These are phyloP conservation scores for Fusarium coicis DNA, from an alignment of 2,329 filamentous ascomycete species.

Conservation along the genomic window DNA sequence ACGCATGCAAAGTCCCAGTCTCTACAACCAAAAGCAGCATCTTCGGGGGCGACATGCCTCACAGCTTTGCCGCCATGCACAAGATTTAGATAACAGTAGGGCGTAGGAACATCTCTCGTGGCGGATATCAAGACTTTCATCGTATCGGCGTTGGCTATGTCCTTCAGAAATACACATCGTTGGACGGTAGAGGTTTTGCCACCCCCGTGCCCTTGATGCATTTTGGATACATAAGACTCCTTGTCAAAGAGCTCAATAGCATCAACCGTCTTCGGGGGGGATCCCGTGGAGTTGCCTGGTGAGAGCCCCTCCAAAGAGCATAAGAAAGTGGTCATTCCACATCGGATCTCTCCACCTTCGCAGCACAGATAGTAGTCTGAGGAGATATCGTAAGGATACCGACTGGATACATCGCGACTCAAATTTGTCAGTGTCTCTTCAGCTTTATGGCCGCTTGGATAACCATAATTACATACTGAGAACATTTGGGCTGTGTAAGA, in stretches of 20 bases:
- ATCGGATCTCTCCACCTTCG: slow-evolving; percentile 55
- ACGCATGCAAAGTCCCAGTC: slow-evolving; percentile 74
- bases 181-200: slow-evolving; percentile 73
- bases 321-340: slow-evolving; percentile 62
- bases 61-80: slow-evolving; percentile 68
- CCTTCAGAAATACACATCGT: slow-evolving; percentile 69
- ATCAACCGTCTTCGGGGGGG: slow-evolving; percentile 53
- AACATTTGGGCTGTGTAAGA: slow-evolving; percentile 56
- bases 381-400: slow-evolving; percentile 57
- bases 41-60: slow-evolving; percentile 54
- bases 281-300: too few relatives aligned
- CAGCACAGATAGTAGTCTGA: slow-evolving; percentile 67
- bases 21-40: slow-evolving; percentile 70
- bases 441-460: slow-evolving; percentile 42
- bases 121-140: slow-evolving; percentile 55
- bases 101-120: slow-evolving; percentile 59
- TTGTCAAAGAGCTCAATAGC: slow-evolving; percentile 63
- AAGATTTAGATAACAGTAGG: slow-evolving; percentile 70
- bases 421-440: slow-evolving; percentile 53
- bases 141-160: slow-evolving; percentile 52
- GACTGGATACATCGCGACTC: slow-evolving; percentile 50
- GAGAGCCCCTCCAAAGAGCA: not conserved
- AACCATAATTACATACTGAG: slow-evolving; percentile 53
- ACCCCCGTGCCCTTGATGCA: slow-evolving; percentile 68
- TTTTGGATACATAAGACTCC: slow-evolving; percentile 69